Conservation (phyloP, 2,329 filamentous ascomycete genomes). For the Cordyceps javanica region DNA sequence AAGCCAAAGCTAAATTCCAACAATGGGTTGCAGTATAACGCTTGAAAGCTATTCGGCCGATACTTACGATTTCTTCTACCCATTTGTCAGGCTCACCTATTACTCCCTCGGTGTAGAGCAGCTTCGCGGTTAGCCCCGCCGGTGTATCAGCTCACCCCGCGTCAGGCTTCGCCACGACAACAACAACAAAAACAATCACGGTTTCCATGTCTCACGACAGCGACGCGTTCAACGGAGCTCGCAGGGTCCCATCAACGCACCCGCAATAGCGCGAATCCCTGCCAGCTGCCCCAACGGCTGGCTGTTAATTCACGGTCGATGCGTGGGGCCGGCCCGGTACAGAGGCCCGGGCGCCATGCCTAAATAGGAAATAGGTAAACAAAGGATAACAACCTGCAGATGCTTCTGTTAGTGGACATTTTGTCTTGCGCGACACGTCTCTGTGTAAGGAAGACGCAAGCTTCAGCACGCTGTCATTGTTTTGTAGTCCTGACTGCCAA, state of each 20-base stretch:
- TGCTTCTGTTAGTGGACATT: conserved; percentile 10
- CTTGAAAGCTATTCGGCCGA: no score
- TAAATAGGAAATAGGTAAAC: conserved; percentile 41
- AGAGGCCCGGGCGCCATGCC: conserved; percentile 27
- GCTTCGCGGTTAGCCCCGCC: not conserved
- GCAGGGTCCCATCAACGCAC: not conserved
- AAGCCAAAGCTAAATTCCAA: not conserved
- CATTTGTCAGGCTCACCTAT: not conserved
- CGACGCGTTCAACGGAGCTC: not conserved
- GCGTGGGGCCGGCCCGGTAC: conserved; percentile 16
- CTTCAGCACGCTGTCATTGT: conserved; percentile 3
- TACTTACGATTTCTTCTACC: no score
- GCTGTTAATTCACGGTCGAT: conserved; percentile 20
- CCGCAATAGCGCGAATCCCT: conserved; percentile 4
- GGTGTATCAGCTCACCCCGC: not conserved
- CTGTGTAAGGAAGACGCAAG: conserved; percentile 13
- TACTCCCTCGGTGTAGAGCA: no score
- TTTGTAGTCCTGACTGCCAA: conserved; percentile 10
- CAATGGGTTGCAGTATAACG: no score
- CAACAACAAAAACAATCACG: not conserved
- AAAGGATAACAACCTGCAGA: conserved; percentile 21
- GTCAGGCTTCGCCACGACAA: not conserved
- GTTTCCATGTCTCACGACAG: not conserved
- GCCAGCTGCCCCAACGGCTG: conserved; percentile 20
- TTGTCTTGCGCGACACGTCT: conserved; percentile 10